Evolutionary conservation across 192 early-diverging fungal genomes (phyloP).

Genomic region (Piromyces sp.): DNA sequence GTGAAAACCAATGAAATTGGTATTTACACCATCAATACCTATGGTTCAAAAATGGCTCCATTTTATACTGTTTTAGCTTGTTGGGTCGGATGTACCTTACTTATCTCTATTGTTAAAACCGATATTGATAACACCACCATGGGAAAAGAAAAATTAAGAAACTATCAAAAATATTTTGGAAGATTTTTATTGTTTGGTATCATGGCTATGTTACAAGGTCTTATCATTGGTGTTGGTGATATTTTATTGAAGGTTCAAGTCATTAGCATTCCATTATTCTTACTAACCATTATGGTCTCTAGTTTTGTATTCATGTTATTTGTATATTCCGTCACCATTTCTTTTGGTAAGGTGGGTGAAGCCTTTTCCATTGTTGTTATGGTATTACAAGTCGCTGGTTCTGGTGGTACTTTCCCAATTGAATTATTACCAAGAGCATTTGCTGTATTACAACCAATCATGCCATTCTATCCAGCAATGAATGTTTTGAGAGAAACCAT

Average conservation of each 20-base stretch:
- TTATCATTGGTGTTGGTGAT: background rate
- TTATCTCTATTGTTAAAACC: background rate
- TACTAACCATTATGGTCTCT: background rate
- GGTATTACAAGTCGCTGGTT: background rate
- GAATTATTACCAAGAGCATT: background rate
- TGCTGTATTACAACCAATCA: background rate
- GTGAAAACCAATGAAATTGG: background rate
- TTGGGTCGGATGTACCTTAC: background rate
- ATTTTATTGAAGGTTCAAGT: background rate
- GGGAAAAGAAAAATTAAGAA: background rate
- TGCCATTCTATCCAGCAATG: background rate
- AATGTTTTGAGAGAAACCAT: background rate
- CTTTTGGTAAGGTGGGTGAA: background rate
- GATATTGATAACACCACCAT: background rate
- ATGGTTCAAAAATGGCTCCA: background rate
- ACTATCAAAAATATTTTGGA: background rate
- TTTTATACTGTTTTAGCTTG: background rate
- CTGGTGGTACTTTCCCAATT: background rate
- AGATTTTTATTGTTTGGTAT: background rate
- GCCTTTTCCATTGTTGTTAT: background rate
- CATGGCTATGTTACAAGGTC: background rate
- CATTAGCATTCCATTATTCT: background rate
- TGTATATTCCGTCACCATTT: background rate
- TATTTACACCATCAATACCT: background rate
- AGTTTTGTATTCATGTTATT: background rate